Base-by-base conservation (phyloP, 352 stramenopile species). In the Phytopythium chamaehyphon region DNA sequence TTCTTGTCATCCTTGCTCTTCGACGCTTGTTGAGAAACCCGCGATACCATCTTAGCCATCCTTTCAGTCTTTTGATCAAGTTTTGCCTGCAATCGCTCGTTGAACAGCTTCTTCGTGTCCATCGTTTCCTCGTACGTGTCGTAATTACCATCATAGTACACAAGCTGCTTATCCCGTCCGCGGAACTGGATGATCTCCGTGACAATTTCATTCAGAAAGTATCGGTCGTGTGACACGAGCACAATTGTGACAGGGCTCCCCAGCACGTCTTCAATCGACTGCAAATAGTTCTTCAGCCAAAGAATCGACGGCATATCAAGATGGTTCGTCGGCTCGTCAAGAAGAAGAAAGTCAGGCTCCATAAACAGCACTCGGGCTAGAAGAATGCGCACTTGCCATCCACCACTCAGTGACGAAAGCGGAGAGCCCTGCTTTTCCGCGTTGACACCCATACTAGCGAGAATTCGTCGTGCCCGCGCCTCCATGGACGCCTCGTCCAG, bases 281-380 rank as follows among this genome's bases (percentile, higher is more conserved):
- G 56, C 24, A 95, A 55, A 51, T 90, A 93, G 42, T 89, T 63
- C 55, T 87, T 76, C 16, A 95, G 63, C 82, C 84, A 94, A 24
- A 96, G 53, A 16, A 94, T 88, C 35, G 74, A 86, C 35, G 86
- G 74, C 61, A 92, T 77, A 53, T 92, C 81, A 39, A 98, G 69
- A 63, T 98, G 93, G 48, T 96, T 97, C 21, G 78, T 90, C 14
- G 83, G 80, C 57, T 98, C 93, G 55, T 98, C 93, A 43, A 98
- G 72, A 8, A 98, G 54, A 23, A 97, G 71, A 15, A 98, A 73
- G 51, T 98, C 95, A 8, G 89, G 90, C 47, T 74, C 65, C 70
- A 83, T 79, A 54, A 87, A 84, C 47, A 83, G 33, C 37, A 87
- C 71, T 23, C 73, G 76, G 11, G 76, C 73, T 12, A 87, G 44